phyloP scores from a whole-genome alignment of 108 stramenopile species.

The Skeletonema menzelii region DNA sequence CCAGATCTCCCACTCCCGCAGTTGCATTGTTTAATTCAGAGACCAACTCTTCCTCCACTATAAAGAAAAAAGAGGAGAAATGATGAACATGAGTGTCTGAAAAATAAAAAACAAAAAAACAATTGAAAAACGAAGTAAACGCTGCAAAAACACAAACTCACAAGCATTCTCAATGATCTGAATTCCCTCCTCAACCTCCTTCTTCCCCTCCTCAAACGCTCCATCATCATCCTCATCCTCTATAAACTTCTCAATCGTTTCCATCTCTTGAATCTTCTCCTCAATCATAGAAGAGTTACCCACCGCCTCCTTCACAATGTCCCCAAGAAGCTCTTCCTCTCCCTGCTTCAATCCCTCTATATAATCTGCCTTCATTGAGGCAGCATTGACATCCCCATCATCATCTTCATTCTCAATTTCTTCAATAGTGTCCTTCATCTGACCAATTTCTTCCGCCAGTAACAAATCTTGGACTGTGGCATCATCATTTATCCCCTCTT shows the following conservation, averaged over 20 bases:
- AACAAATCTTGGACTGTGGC: not conserved
- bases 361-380: slow-evolving; percentile 10
- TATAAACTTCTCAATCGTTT: not conserved
- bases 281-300: not conserved
- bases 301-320: not conserved
- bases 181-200: not conserved
- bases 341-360: slow-evolving; percentile 18
- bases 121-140: not conserved
- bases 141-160: not conserved
- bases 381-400: slow-evolving; percentile 12
- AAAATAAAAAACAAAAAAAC: not conserved
- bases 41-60: not conserved
- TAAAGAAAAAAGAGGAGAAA: not conserved
- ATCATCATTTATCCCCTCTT: not conserved
- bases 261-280: not conserved
- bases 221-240: slow-evolving; percentile 23
- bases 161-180: not conserved
- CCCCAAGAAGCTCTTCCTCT: not conserved
- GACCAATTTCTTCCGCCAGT: slow-evolving; percentile 26
- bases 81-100: not conserved
- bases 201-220: not conserved
- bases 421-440: slow-evolving; percentile 20
- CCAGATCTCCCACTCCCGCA: not conserved
- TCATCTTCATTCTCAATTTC: slow-evolving; percentile 21
- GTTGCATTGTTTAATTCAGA: slow-evolving; percentile 1